Base-by-base conservation (phyloP, 2,329 filamentous ascomycete genomes). In the Aspergillus ochraceoroseus region DNA sequence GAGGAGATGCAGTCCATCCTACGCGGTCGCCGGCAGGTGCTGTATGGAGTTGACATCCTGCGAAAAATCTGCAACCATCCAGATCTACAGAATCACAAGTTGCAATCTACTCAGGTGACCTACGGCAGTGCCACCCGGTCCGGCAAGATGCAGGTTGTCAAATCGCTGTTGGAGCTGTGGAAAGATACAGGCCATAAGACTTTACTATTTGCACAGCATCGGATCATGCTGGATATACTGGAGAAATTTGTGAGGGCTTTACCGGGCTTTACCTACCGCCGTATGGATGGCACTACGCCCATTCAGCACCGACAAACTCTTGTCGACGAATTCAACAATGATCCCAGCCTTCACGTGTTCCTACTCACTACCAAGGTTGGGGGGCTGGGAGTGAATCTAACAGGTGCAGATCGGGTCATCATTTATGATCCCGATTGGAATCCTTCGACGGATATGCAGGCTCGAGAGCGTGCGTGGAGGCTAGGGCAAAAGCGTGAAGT, bases 371-470 rank as follows among this genome's bases (percentile, higher is more conserved):
- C 94, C 0, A 94, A 94, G 59, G 94, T 95, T 12, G 92, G 92
- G 31, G 92, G 92, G 0, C 71, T 98, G 9, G 92, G 92, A 4
- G 84, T 95, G 32, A 98, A 98, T 52, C 71, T 98, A 14, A 98
- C 92, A 0, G 92, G 92, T 5, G 92, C 92, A 4, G 87, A 95
- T 59, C 81, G 92, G 22, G 90, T 98, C 49, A 95, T 98, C 58
- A 96, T 98, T 39, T 98, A 92, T 58, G 94, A 98, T 57, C 94
- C 92, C 0, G 92, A 98, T 61, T 98, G 92, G 92, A 96, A 96
- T 56, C 92, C 90, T 2, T 95, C 90, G 0, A 96, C 90, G 0
- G 92, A 98, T 58, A 74, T 95, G 17, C 92, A 98, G 67, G 92
- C 92, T 11, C 82, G 92, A 32, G 92, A 98, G 65, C 79, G 92